phyloP scores from a whole-genome alignment of 192 early-diverging fungal species.

The Coemansia sp. region DNA sequence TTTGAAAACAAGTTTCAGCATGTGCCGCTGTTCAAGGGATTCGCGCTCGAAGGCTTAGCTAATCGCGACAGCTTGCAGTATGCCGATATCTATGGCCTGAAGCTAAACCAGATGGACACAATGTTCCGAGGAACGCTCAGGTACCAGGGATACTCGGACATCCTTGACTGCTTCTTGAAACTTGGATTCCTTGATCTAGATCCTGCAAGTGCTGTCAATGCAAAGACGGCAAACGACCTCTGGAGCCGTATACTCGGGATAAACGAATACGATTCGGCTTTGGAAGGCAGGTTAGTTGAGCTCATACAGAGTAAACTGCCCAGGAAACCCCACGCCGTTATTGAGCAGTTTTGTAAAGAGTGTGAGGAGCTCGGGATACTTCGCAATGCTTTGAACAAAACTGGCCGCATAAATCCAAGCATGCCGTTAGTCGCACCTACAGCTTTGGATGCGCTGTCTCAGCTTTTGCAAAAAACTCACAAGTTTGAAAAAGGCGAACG shows the following conservation, averaged over 20 bases:
- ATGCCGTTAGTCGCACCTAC: conserved; percentile 45
- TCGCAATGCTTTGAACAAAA: background rate
- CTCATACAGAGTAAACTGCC: background rate
- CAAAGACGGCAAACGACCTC: conserved; percentile 29
- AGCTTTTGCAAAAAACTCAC: conserved; percentile 75
- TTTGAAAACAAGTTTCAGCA: conserved; percentile 68
- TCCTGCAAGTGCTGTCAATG: conserved; percentile 20
- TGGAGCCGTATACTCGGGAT: conserved; percentile 14
- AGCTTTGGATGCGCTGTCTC: conserved; percentile 82
- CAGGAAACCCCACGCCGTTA: background rate
- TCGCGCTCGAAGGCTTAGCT: conserved; percentile 90
- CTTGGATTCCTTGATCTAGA: conserved; percentile 77
- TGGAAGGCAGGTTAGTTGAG: background rate
- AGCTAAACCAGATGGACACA: conserved; percentile 72
- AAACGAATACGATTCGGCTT: background rate
- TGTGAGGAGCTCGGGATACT: conserved; percentile 62
- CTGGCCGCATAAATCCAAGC: background rate
- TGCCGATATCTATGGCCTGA: conserved; percentile 81
- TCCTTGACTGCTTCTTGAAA: conserved; percentile 77
- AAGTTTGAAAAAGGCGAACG: conserved; percentile 78
- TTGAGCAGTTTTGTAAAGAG: conserved; percentile 56
- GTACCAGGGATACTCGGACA: conserved; percentile 88
- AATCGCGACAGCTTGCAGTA: conserved; percentile 95
- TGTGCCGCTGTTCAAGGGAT: conserved; percentile 85
- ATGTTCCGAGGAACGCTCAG: conserved; percentile 96